Base-by-base conservation (phyloP, 106 monocot species). In the Agapanthus africanus region DNA sequence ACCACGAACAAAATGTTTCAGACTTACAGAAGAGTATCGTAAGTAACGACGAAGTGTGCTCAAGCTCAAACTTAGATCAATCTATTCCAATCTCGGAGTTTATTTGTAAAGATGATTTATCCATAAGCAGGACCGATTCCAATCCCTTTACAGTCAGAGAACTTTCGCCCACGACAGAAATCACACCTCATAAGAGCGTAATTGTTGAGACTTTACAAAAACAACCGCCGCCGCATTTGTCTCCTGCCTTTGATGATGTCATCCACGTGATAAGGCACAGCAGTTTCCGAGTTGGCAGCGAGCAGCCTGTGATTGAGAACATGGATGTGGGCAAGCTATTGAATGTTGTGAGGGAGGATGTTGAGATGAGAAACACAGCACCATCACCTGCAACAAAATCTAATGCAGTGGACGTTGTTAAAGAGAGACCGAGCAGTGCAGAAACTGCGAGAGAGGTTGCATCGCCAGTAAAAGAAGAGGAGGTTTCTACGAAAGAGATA, bases 181-280 rank as follows among this genome's bases (percentile, higher is more conserved):
- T 73, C 27, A 28, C 73, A 23, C 65, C 84, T 22, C 46, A 72
- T 42, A 84, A 78, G 50, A 74, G 30, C 11, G 56, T 54, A 19
- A 15, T 40, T n/a, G 0, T 65, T 25, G 77, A 81, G 72, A 59
- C 51, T 5, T 14, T 63, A 7, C 82, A 85, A 39, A 87, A 77
- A 52, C 10, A 59, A 21, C 23, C 37, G 30, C 59, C 79, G 37
- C 23, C 74, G 62, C 83, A 88, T 79, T 50, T 82, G 40, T 66
- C 81, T 37, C 84, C 88, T 2, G 83, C 83, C 41, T 86, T 86
- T 75, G 84, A 86, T 54, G 95, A 97, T 72, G 78, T 89, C 7
- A 89, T 91, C 66, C 95, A 87, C 64, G 91, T 97, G 3, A 97
- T 97, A 65, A 74, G 91, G 11, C 95, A 97, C 75, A 91, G 91